Percentiles rank a stretch among this genome's conserved stretches.
These are phyloP conservation scores for Cutaneotrichosporon dermatis DNA, from an alignment of 1,284 basidiomycete species.

Conservation along the genomic window DNA sequence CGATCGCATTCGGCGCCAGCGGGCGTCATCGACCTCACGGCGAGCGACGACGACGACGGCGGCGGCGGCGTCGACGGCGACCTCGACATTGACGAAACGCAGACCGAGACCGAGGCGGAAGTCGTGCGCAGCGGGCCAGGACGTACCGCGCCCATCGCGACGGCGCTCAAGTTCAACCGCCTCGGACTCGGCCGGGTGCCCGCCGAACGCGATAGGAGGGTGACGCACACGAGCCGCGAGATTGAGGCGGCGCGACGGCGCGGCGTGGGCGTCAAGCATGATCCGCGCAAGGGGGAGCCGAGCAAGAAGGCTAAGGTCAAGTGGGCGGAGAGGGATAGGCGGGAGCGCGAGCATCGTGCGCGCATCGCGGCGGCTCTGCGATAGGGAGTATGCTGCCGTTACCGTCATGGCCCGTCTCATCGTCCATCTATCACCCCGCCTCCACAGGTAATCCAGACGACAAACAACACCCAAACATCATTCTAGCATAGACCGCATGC, in stretches of 20 bases:
- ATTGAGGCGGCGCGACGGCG: slow-evolving; percentile 34
- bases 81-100: too few relatives aligned
- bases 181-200: slow-evolving; percentile 30
- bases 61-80: too few relatives aligned
- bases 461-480: neutral
- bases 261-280: slow-evolving; percentile 13
- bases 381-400: neutral
- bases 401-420: too few relatives aligned
- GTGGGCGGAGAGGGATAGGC: slow-evolving; percentile 39
- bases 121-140: slow-evolving; percentile 25
- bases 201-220: slow-evolving; percentile 19
- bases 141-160: slow-evolving; percentile 38
- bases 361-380: slow-evolving; percentile 28
- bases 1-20: too few relatives aligned
- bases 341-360: slow-evolving; percentile 37
- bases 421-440: too few relatives aligned
- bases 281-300: neutral
- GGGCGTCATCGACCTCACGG: slow-evolving; percentile 15
- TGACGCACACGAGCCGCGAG: slow-evolving; percentile 39
- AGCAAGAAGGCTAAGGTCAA: slow-evolving; percentile 36
- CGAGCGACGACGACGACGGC: slow-evolving; percentile 4
- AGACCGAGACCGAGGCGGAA: neutral
- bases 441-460: too few relatives aligned
- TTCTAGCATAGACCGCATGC: neutral
- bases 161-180: slow-evolving; percentile 42